phyloP scores from a whole-genome alignment of 768 basidiomycete species.

The Russula emetica region DNA sequence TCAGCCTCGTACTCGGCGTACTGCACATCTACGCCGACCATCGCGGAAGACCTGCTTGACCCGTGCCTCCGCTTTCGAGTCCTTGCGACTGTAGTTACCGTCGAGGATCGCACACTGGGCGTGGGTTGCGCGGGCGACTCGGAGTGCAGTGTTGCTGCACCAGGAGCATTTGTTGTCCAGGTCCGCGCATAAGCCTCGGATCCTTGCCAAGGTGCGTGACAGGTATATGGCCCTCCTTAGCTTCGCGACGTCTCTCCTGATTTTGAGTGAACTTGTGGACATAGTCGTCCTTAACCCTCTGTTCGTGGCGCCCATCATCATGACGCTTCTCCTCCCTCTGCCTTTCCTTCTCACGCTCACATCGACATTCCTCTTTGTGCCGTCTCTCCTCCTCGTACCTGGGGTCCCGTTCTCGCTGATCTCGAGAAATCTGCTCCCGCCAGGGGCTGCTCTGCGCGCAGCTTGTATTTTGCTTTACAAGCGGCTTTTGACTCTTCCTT shows the following conservation, averaged over 20 bases:
- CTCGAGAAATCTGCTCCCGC: slow-evolving; percentile 25
- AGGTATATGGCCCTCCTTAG: slow-evolving; percentile 29
- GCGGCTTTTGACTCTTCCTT: slow-evolving; percentile 14
- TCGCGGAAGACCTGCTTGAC: no score
- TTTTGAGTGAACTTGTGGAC: slow-evolving; percentile 10
- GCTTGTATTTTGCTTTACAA: slow-evolving; percentile 27
- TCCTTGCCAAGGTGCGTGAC: slow-evolving; percentile 9
- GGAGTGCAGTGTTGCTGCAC: no score
- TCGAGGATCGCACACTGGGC: no score
- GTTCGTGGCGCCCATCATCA: slow-evolving; percentile 26
- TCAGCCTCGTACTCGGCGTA: no score
- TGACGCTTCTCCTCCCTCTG: slow-evolving; percentile 26
- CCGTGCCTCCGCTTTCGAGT: no score
- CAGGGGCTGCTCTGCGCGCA: slow-evolving; percentile 25
- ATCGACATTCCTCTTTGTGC: slow-evolving; percentile 28
- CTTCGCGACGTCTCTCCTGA: slow-evolving; percentile 23
- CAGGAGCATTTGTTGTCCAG: no score
- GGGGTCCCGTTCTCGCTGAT: slow-evolving; percentile 21
- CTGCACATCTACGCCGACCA: no score
- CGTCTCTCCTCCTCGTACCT: slow-evolving; percentile 22
- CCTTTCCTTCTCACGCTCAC: slow-evolving; percentile 27
- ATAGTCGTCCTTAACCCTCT: slow-evolving; percentile 27
- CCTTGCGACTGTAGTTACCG: no score
- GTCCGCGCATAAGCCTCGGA: slow-evolving; percentile 20
- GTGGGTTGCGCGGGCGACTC: no score